A percentile compares a stretch with the other conserved stretches of the same genome.
Evolutionary conservation across 495 filamentous ascomycete genomes (phyloP).

Genomic region (Aspergillus incahuasiensis): DNA sequence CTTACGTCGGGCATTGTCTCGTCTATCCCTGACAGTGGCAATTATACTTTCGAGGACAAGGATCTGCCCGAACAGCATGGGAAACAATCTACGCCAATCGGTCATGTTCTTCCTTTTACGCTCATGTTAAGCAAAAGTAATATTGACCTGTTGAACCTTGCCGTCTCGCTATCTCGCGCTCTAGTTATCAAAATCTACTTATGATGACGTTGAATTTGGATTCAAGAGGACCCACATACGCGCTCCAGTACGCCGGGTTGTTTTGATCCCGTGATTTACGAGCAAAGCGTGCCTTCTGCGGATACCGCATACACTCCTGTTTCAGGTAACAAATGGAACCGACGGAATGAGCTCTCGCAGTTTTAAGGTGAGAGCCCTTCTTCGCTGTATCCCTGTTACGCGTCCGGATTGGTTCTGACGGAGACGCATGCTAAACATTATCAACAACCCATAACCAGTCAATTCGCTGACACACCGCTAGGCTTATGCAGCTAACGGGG

Average conservation of each 20-base stretch:
- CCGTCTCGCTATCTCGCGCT: neutral
- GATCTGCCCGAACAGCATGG: slow-evolving; percentile 23
- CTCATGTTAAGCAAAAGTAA: slow-evolving; percentile 8
- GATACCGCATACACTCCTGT: slow-evolving; percentile 27
- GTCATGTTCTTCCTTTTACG: slow-evolving; percentile 10
- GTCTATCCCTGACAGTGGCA: slow-evolving; percentile 22
- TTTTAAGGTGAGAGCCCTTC: slow-evolving; percentile 29
- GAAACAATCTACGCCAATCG: slow-evolving; percentile 27
- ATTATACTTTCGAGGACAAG: slow-evolving; percentile 31
- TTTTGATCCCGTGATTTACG: slow-evolving; percentile 42
- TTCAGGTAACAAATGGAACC: slow-evolving; percentile 39
- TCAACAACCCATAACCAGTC: slow-evolving; percentile 30
- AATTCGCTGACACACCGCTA: slow-evolving; percentile 18
- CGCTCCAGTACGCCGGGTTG: slow-evolving; percentile 37
- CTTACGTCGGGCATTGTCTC: slow-evolving; percentile 24
- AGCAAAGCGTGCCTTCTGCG: slow-evolving; percentile 38
- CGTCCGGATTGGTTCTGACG: slow-evolving; percentile 31
- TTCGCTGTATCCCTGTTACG: slow-evolving; percentile 15
- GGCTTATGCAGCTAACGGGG: slow-evolving; percentile 33
- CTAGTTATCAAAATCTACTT: neutral
- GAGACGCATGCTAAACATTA: slow-evolving; percentile 26
- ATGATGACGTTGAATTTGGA: slow-evolving; percentile 44
- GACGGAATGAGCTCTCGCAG: slow-evolving; percentile 18
- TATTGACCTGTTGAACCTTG: neutral
- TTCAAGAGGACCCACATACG: slow-evolving; percentile 38